These are phyloP conservation scores for Rhizopus sp. DNA, from an alignment of 371 early-diverging fungal species.

Conservation along the genomic window DNA sequence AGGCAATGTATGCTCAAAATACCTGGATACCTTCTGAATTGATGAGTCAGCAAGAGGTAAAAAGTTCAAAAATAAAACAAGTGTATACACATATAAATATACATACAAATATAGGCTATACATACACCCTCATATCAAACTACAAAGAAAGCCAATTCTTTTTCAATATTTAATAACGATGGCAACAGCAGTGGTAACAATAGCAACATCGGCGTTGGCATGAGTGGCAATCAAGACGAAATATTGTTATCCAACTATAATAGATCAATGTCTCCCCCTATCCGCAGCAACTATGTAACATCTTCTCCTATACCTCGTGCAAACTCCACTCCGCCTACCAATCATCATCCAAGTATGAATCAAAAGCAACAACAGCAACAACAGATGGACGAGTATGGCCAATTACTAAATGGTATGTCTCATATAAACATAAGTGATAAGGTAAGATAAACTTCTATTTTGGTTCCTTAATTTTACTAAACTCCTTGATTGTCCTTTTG, in stretches of 20 bases:
- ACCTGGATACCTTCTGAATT: conserved; percentile 16
- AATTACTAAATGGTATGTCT: conserved; percentile 23
- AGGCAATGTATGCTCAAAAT: conserved; percentile 7
- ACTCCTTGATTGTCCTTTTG: background rate
- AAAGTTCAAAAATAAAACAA: too few relatives aligned
- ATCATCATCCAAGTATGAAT: conserved; percentile 17
- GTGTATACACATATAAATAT: background rate
- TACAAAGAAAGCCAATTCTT: background rate
- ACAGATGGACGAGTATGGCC: conserved; percentile 30
- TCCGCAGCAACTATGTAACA: conserved; percentile 31
- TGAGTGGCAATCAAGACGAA: conserved; percentile 4
- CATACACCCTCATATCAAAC: too few relatives aligned
- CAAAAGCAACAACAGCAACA: conserved; percentile 17
- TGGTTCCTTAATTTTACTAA: background rate
- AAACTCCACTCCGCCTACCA: conserved; percentile 46
- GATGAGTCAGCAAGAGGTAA: conserved; percentile 6
- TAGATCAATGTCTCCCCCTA: conserved; percentile 35
- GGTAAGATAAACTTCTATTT: conserved; percentile 1
- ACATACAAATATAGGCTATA: too few relatives aligned
- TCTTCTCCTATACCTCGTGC: conserved; percentile 41
- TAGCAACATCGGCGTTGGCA: background rate
- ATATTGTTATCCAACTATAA: background rate
- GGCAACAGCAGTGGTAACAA: background rate
- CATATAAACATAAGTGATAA: conserved; percentile 21
- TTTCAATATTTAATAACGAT: background rate